Evolutionary conservation across 2,329 filamentous ascomycete species (phyloP), one percentile per base, ranked within the genome.

Genomic region (Nothophaeocryptopus gaeumannii): DNA sequence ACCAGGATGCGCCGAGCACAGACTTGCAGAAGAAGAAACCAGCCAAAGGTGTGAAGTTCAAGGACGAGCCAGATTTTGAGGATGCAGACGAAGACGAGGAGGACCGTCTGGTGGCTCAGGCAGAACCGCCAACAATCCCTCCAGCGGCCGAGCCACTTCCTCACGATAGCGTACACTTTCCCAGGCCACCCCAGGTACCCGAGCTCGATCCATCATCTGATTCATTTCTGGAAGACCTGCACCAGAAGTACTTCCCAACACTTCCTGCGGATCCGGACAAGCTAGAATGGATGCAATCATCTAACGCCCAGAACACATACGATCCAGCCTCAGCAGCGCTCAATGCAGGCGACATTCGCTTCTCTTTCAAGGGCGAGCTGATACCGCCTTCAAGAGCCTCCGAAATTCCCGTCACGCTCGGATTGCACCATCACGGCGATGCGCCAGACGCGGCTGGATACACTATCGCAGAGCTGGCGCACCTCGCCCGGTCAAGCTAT

Each of bases 381-480:
- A 78, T 99, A 10, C 83, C 92, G 0, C 93, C 93, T 0, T 78
- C 82, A 41, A 79, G 83, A 31, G 84, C 89, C 20, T 79, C 90
- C 47, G 76, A 80, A 2, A 83, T 97, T 20, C 88, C 92, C 5
- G 82, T 82, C 1, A 84, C 83, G 10, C 81, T 85, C 52, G 93
- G 93, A 0, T 78, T 99, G 11, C 93, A 99, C 69, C 92, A 99
- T 69, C 93, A 99, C 68, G 90, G 87, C 55, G 83, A 91, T 51
- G 91, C 92, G 1, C 93, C 93, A 12, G 89, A 95, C 69, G 89
- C 91, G 1, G 93, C 93, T 0, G 93, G 93, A 0, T 99, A 99
- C 70, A 97, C 93, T 0, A 81, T 99, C 29, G 82, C 84, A 0
- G 93, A 99, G 70, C 77, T 99, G 1, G 85, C 89, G 1, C 82